These are phyloP conservation scores for Cladosporium oxysporum DNA, from an alignment of 2,329 filamentous ascomycete species.

Conservation along the genomic window DNA sequence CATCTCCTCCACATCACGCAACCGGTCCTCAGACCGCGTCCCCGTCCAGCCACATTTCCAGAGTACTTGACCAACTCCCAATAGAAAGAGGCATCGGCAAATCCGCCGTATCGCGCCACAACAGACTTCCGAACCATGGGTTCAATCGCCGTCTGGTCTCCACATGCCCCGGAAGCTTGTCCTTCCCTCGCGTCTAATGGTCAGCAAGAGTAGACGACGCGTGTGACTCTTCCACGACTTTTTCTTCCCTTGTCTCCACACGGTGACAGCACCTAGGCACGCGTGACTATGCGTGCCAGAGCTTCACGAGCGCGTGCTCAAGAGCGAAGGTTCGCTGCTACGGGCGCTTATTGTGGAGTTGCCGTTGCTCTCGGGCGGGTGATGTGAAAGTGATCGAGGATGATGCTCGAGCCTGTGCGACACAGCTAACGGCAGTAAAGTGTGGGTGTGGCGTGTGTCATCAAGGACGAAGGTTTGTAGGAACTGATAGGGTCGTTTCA, in stretches of 20 bases:
- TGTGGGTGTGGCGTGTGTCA: constrained; percentile 34
- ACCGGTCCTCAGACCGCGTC: neutral
- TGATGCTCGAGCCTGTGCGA: constrained; percentile 17
- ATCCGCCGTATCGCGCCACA: constrained; percentile 22
- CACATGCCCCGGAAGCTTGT: constrained; percentile 15
- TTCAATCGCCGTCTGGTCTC: constrained; percentile 57
- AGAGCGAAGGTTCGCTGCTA: constrained; percentile 27
- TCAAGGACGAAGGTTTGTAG: constrained; percentile 24
- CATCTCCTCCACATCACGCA: constrained; percentile 12
- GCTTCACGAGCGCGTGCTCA: constrained; percentile 21
- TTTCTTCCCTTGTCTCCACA: constrained; percentile 14
- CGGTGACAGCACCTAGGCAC: constrained; percentile 16
- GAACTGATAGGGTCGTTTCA: constrained; percentile 9
- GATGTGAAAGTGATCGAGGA: constrained; percentile 2
- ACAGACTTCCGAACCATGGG: constrained; percentile 18
- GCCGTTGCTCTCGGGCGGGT: constrained; percentile 13
- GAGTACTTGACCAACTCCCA: constrained; percentile 7
- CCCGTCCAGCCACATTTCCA: neutral
- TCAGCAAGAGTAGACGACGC: constrained; percentile 10
- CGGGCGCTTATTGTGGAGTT: constrained; percentile 24
- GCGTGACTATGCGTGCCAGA: constrained; percentile 17
- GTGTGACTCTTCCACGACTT: constrained; percentile 8
- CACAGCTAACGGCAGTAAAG: constrained; percentile 25
- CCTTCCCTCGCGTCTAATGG: constrained; percentile 11
- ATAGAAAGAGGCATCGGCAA: constrained; percentile 22